Base-by-base conservation (phyloP, 495 filamentous ascomycete genomes). In the Podospora appendiculata region DNA sequence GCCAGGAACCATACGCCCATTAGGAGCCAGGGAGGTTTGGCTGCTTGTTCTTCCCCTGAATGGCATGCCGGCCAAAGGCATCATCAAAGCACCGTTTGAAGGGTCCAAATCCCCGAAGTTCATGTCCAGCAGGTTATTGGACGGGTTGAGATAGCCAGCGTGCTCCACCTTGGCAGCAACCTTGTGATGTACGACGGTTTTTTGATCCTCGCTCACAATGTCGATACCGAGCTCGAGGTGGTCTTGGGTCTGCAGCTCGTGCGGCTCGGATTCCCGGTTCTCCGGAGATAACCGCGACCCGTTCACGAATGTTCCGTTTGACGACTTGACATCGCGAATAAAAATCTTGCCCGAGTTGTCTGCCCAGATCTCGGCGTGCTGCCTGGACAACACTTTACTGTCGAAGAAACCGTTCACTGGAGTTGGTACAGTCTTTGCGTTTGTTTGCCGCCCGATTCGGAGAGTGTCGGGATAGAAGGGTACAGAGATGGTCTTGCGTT, bases 271-370 rank as follows among this genome's bases (percentile, higher is more conserved):
- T 59, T 98, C 93, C 54, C 88, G 79, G 59, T 95, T 96, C 60
- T 98, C 93, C 32, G 80, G 86, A 8, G 93, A 96, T 46, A 98
- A 65, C 19, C 93, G 82, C 14, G 83, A 78, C n/a, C 89, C 90
- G 53, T 96, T 98, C 48, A 98, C 91, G 68, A 98, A 98, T 0
- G 93, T 98, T 40, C 93, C 93, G 60, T 98, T 98, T 3, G 93
- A 97, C 4, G 93, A 97, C 66, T 96, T 97, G 56, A 98, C 86
- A 70, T 98, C 93, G 35, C 90, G 83, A 59, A 98, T 97, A 83
- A 84, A 97, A 48, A 98, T 83, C 62, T 93, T 95, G 12, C 93
- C 92, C 56, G 77, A 79, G 51, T 83, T 78, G 47, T 96, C 90
- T 18, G 92, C 92, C 89, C 89, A 98, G 14, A 97, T 82, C 56